A percentile compares a stretch with the other conserved stretches of the same genome.
Conservation (phyloP, 2,329 filamentous ascomycete genomes). For the Alternaria sp. region DNA sequence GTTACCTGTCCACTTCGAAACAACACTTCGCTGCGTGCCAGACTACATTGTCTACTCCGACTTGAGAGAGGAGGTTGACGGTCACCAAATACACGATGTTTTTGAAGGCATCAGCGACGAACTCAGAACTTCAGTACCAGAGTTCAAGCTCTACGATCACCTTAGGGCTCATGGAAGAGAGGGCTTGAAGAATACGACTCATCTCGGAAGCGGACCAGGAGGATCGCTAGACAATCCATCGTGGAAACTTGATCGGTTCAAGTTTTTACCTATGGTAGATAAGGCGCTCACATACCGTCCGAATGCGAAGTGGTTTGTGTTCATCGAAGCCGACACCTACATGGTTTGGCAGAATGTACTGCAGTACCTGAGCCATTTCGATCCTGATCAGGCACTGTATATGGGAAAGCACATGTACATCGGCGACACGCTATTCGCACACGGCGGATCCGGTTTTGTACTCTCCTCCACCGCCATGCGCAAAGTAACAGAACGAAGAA, state of each 20-base stretch:
- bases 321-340: constrained; percentile 65
- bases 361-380: constrained; percentile 57
- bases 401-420: constrained; percentile 61
- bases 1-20: constrained; percentile 52
- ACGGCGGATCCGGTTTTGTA: constrained; percentile 60
- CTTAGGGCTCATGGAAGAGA: constrained; percentile 35
- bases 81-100: constrained; percentile 36
- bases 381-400: constrained; percentile 56
- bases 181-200: constrained; percentile 18
- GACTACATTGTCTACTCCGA: constrained; percentile 45
- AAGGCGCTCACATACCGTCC: constrained; percentile 39
- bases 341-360: constrained; percentile 60
- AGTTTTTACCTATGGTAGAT: constrained; percentile 43
- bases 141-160: constrained; percentile 42
- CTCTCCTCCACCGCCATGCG: constrained; percentile 57
- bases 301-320: constrained; percentile 63
- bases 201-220: constrained; percentile 17
- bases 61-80: constrained; percentile 32
- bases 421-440: constrained; percentile 57
- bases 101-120: constrained; percentile 31
- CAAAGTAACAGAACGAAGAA: constrained; percentile 44
- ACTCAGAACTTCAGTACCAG: constrained; percentile 28
- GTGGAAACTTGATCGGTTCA: constrained; percentile 43
- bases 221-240: constrained; percentile 14
- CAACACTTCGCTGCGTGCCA: constrained; percentile 42